Evolutionary conservation across 257 asterid genomes (phyloP).

Genomic region (Solanum boliviense): DNA sequence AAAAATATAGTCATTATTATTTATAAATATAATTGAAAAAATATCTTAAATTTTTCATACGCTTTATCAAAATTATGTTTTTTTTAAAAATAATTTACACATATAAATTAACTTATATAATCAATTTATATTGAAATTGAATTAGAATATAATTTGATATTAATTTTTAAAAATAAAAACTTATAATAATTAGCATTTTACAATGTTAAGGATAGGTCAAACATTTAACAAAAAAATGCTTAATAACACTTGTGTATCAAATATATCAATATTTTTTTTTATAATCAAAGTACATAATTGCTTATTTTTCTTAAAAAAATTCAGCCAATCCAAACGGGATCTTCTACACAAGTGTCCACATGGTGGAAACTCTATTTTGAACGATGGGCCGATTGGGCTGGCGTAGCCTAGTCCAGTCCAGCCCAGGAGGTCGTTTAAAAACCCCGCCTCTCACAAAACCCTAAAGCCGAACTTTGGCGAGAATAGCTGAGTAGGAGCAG

Average conservation of each 20-base stretch:
- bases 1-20: too few relatives aligned
- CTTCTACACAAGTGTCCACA: background rate
- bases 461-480: background rate
- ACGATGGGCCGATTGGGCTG: background rate
- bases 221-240: too few relatives aligned
- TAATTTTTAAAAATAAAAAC: too few relatives aligned
- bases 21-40: too few relatives aligned
- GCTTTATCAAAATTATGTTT: too few relatives aligned
- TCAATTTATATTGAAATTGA: background rate
- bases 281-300: too few relatives aligned
- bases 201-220: background rate
- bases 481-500: too few relatives aligned
- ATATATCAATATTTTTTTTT: too few relatives aligned
- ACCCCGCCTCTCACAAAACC: background rate
- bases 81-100: background rate
- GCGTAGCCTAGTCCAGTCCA: background rate
- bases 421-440: background rate
- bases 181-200: background rate
- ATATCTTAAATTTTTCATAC: too few relatives aligned
- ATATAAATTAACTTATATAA: background rate
- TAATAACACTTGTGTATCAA: background rate
- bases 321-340: background rate
- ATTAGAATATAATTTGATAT: too few relatives aligned
- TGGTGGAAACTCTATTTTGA: background rate
- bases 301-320: too few relatives aligned